A percentile compares a stretch with the other conserved stretches of the same genome.
phyloP scores from a whole-genome alignment of 169 alveolate species.

The Plasmodium vinckei region DNA sequence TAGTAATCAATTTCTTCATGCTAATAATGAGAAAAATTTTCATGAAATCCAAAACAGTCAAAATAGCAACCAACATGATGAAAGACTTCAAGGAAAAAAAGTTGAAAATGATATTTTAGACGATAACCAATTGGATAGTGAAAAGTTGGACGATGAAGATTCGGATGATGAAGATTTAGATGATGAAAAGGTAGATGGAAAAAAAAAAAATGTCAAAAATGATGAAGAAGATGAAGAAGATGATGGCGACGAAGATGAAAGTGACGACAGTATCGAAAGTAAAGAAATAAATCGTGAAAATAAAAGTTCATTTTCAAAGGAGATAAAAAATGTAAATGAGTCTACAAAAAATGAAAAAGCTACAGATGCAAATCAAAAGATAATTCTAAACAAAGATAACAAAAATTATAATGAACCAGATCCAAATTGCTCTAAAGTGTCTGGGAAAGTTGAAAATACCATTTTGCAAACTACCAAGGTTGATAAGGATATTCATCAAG shows the following conservation, averaged over 20 bases:
- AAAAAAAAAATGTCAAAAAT: neutral
- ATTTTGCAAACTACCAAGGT: too few species aligned
- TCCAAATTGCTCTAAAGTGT: too few species aligned
- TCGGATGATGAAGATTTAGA: neutral
- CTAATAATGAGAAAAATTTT: neutral
- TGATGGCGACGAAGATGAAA: neutral
- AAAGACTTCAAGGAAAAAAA: neutral
- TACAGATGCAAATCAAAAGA: too few species aligned
- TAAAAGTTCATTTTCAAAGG: neutral
- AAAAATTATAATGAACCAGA: too few species aligned
- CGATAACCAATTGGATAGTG: neutral
- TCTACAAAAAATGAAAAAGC: too few species aligned
- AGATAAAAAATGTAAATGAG: neutral
- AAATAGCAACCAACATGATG: neutral
- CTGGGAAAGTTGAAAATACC: too few species aligned
- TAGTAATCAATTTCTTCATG: neutral
- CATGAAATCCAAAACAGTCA: too few species aligned
- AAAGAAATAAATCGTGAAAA: neutral
- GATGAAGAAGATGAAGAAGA: slow-evolving; percentile 21
- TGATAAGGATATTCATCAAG: too few species aligned
- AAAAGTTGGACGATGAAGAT: neutral
- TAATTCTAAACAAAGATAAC: too few species aligned
- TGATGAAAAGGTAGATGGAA: neutral
- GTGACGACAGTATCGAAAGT: neutral
- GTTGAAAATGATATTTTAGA: neutral